Conservation (phyloP, 108 stramenopile species). For the Parmales sp. region DNA sequence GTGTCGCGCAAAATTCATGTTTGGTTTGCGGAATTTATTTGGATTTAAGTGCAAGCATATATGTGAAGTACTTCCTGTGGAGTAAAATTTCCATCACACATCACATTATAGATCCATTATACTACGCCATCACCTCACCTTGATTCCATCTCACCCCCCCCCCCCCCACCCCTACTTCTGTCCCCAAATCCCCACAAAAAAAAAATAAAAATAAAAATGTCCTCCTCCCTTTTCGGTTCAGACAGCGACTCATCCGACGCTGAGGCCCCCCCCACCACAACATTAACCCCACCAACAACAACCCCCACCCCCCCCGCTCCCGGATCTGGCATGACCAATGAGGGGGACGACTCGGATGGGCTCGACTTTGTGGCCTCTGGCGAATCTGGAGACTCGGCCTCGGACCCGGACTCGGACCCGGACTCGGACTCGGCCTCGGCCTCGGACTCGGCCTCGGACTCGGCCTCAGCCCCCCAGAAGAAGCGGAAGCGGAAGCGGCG, state of each 20-base stretch:
- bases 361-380: not conserved
- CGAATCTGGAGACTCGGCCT: not conserved
- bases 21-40: too few species aligned
- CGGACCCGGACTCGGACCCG: not conserved
- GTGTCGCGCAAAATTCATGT: too few species aligned
- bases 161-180: too few species aligned
- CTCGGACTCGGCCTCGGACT: constrained; percentile 9
- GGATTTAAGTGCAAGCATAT: too few species aligned
- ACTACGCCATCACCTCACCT: too few species aligned
- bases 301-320: not conserved
- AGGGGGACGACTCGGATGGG: not conserved
- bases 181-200: too few species aligned
- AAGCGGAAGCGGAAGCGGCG: constrained; percentile 10
- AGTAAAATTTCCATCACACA: too few species aligned
- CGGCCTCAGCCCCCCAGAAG: not conserved
- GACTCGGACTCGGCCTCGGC: not conserved
- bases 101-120: too few species aligned
- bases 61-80: too few species aligned
- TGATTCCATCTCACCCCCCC: too few species aligned
- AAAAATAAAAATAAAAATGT: too few species aligned
- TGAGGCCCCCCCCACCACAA: not conserved
- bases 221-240: not conserved
- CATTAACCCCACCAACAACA: not conserved
- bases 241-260: not conserved
- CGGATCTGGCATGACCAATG: too few species aligned